Evolutionary conservation across 305 asterid species (phyloP), one percentile per base, ranked within the genome.

Genomic region (Fraxinus paxiana): DNA sequence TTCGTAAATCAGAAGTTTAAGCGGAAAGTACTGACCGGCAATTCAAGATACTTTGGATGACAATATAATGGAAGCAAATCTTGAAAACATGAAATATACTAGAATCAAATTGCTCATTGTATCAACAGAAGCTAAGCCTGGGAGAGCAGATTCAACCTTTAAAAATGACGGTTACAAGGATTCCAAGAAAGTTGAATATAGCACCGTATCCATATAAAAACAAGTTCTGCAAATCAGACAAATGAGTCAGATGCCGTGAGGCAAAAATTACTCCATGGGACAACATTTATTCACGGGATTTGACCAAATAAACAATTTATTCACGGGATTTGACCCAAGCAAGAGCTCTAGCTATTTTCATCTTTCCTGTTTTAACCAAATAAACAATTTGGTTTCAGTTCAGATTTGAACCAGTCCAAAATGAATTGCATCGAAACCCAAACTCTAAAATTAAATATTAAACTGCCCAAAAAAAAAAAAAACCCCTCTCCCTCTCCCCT

Each of bases 121-220:
- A 80, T 51, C 18, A 31, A 37, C 61, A 75, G 61, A 79, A 76
- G 37, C 1, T n/a, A 37, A 20, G 43, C 24, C 34, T 63, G 61
- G n/a, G 84, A 76, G 37, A 72, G 54, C 59, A 79, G 75, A 71
- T n/a, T 30, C 77, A 89, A 94, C 99, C 99, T 90, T 93, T 93
- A 83, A 93, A 75, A 61, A 92, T 77, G 81, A 83, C 93, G 69
- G 91, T 76, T 79, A 83, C 95, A 82, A 96, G 93, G 79, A 96
- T 92, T 61, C 97, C 99, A 18, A 96, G 92, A 81, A 96, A 91
- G 88, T 96, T 96, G 93, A 96, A 94, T 83, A 96, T 90, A 63
- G 99, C 99, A 83, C 99, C 99, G 84, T 96, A 96, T 77, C 99
- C 98, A 75, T 96, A 96, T 67, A 96, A 87, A 87, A 96, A 96